Evolutionary conservation across 306 rosid species (phyloP).

Genomic region (Morella rubra): DNA sequence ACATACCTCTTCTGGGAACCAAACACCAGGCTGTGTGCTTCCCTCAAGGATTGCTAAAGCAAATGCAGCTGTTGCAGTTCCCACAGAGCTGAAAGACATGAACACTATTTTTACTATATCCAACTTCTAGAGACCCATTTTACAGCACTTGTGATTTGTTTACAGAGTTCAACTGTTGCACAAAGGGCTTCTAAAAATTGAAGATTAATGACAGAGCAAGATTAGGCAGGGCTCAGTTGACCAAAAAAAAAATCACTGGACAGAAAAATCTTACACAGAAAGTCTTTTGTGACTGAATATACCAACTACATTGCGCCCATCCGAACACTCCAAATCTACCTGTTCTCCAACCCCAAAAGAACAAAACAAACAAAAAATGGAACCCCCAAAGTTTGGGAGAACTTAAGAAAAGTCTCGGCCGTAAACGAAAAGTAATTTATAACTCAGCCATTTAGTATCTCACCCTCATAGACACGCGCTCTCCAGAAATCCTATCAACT

Average conservation of each 20-base stretch:
- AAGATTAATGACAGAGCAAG: neutral
- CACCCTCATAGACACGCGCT: slow-evolving; percentile 94
- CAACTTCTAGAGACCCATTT: slow-evolving; percentile 4
- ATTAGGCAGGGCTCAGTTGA: neutral
- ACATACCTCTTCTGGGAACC: slow-evolving; percentile 97
- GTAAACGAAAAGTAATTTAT: neutral
- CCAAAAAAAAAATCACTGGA: neutral
- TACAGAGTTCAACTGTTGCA: neutral
- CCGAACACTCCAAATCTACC: slow-evolving; percentile 89
- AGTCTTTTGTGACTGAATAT: slow-evolving; percentile 77
- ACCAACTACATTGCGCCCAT: slow-evolving; percentile 70
- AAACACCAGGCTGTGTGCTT: slow-evolving; percentile 86
- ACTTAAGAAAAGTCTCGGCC: too few species aligned
- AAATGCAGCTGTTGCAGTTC: slow-evolving; percentile 77
- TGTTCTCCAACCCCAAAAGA: slow-evolving; percentile 28
- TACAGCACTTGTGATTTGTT: neutral
- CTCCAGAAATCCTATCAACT: slow-evolving; percentile 77
- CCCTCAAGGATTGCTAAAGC: slow-evolving; percentile 90
- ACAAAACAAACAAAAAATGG: neutral
- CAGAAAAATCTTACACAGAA: slow-evolving; percentile 52
- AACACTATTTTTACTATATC: slow-evolving; percentile 19
- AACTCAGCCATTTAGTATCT: slow-evolving; percentile 20
- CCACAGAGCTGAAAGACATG: slow-evolving; percentile 63
- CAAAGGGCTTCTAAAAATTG: neutral
- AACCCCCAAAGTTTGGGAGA: too few species aligned